These are phyloP conservation scores for Coprinopsis strossmayeri DNA, from an alignment of 768 basidiomycete species.

Conservation along the genomic window DNA sequence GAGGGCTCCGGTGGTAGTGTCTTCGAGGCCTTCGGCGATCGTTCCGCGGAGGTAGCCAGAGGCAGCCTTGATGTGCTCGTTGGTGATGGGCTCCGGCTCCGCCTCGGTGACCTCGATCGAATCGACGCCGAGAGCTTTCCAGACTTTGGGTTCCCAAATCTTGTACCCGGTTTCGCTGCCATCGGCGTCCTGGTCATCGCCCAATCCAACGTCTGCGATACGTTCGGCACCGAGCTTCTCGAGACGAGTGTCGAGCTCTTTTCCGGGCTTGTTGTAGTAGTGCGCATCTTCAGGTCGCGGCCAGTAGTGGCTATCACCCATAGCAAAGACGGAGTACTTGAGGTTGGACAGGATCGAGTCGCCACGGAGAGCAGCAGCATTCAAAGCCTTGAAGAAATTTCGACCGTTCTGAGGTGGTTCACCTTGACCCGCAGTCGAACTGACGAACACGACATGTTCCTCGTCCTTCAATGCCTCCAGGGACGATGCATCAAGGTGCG, in stretches of 20 bases:
- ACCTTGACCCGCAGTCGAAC: slow-evolving; percentile 93
- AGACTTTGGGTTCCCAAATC: slow-evolving; percentile 86
- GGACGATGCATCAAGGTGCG: slow-evolving; percentile 76
- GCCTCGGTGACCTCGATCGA: slow-evolving; percentile 81
- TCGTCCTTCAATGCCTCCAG: slow-evolving; percentile 72
- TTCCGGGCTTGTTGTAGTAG: slow-evolving; percentile 95
- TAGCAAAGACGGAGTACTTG: slow-evolving; percentile 80
- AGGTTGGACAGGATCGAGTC: slow-evolving; percentile 57
- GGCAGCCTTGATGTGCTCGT: slow-evolving; percentile 99
- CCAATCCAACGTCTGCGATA: slow-evolving; percentile 72
- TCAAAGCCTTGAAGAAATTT: slow-evolving; percentile 80
- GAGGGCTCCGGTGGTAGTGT: slow-evolving; percentile 84
- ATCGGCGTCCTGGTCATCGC: slow-evolving; percentile 97
- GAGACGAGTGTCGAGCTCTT: slow-evolving; percentile 80
- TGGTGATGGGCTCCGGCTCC: slow-evolving; percentile 95
- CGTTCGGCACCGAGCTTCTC: slow-evolving; percentile 76
- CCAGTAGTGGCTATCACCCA: slow-evolving; percentile 99
- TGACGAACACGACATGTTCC: slow-evolving; percentile 77
- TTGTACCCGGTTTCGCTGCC: slow-evolving; percentile 96
- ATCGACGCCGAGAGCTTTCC: slow-evolving; percentile 95
- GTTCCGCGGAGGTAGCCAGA: slow-evolving; percentile 92
- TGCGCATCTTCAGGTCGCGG: slow-evolving; percentile 94
- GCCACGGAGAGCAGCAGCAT: slow-evolving; percentile 53
- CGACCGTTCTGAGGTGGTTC: slow-evolving; percentile 97
- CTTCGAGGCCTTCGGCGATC: slow-evolving; percentile 85